Evolutionary conservation across 2,329 filamentous ascomycete genomes (phyloP), one percentile per base, ranked within the genome.

Genomic region (Didymella sp.): DNA sequence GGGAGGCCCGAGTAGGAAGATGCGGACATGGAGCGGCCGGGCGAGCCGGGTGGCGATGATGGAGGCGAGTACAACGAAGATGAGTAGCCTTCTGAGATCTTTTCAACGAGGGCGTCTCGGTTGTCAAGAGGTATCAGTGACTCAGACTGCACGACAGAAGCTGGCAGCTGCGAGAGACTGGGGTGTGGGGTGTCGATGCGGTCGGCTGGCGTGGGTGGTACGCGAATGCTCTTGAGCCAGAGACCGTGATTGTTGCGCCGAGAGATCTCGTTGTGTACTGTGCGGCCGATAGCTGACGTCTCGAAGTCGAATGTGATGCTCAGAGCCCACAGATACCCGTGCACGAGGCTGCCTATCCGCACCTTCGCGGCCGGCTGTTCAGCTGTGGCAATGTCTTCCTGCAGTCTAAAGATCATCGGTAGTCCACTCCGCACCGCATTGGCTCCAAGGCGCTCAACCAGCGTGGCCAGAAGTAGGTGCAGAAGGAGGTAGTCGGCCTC

Each of bases 371-470:
- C 75, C 0, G 89, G 86, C 22, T 84, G 84, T 43, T 88, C 86
- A 3, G 87, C 81, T 7, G 85, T 84, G 52, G 86, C 82, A 28
- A 95, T 89, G 61, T 95, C 91, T 68, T 96, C 91, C 73, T 97
- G 93, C 1, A 98, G 82, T 42, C 89, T 86, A 74, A 96, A 87
- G 11, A 96, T 84, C 92, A 97, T 96, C 2, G 93, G 92, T 33
- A 97, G 77, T 0, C 92, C 92, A 67, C 85, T 89, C 56, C 89
- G 85, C 5, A 85, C 85, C 15, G 91, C 89, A 72, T 97, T 96
- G 47, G 96, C 86, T 4, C 94, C 93, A 0, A 97, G 82, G 54
- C 87, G 87, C 56, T 86, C 82, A 8, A 92, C 84, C n/a, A 96
- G 81, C 52, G 85, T 90, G 11, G 86, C 81, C 33, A 96, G 82